Base-by-base conservation (phyloP, 2,329 filamentous ascomycete genomes). In the Ophiocordyceps camponoti-saundersi region DNA sequence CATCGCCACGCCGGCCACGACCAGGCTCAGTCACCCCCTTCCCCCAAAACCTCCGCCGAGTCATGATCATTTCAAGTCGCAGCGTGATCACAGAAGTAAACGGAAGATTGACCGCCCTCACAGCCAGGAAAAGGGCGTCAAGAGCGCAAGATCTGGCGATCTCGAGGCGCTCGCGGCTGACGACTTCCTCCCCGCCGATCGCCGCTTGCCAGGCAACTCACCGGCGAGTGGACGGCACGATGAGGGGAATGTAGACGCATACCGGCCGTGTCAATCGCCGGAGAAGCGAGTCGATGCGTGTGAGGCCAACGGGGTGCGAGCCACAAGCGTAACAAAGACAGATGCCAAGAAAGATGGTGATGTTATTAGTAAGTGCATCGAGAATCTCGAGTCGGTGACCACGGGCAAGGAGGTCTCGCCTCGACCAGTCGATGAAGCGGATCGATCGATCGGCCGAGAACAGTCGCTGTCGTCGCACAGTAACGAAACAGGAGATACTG, bases 31-130 rank as follows among this genome's bases (percentile, higher is more conserved):
- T 20, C 52, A 56, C 26, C 54, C 59, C 7, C 56, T 63, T 8
- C 60, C 60, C 6, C 59, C 60, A 6, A 63, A 59, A 43, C 61
- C 60, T 3, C 61, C 53, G 18, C 55, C 55, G 45, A 57, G 52
- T 26, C 55, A 55, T 30, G 55, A 58, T 36, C 56, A 58, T 43
- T 48, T 54, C 13, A 56, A 60, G 12, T 48, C 55, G 20, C 51
- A 55, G 40, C 57, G 56, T 12, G 60, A 61, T 21, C 52, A 58
- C 44, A 54, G 56, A 16, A 56, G 57, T 40, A 62, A 56, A 43
- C 57, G 58, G 20, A 59, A 55, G 41, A 53, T 57, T 44, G 61
- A 65, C 22, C 57, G 59, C 10, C 56, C 63, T 13, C 53, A 54
- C 20, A 55, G 58, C 34, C 56, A 51, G 36, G 49, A 61, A 10